phyloP scores from a whole-genome alignment of 129 eudicot genomes.

The Lactuca sativa region DNA sequence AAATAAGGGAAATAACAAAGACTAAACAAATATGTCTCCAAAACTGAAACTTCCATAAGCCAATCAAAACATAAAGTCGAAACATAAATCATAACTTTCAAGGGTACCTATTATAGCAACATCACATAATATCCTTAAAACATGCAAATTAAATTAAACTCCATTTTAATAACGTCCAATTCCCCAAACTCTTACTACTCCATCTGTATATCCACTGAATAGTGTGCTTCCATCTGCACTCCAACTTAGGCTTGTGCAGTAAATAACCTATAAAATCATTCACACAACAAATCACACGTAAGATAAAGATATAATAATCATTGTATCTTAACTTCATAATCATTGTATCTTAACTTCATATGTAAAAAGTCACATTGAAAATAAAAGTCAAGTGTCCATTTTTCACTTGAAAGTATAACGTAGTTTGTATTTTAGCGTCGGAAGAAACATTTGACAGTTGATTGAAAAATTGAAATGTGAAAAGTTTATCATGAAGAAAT shows the following conservation, averaged over 20 bases:
- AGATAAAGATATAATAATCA: too few relatives aligned
- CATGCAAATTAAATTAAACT: neutral
- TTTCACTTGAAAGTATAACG: too few relatives aligned
- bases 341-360: too few relatives aligned
- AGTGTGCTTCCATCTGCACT: conserved; percentile 79
- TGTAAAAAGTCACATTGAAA: too few relatives aligned
- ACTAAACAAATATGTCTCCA: neutral
- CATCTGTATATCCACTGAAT: conserved; percentile 64
- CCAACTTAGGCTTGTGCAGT: conserved; percentile 72
- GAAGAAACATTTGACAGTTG: too few relatives aligned
- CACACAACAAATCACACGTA: conserved; percentile 5
- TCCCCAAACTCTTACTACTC: conserved; percentile 70
- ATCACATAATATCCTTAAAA: neutral
- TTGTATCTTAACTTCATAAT: too few relatives aligned
- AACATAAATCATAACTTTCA: neutral
- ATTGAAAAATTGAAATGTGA: too few relatives aligned
- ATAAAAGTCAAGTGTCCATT: too few relatives aligned
- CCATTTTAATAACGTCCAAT: conserved; percentile 51
- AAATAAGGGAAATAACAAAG: neutral
- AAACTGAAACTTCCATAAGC: neutral
- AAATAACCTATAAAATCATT: conserved; percentile 39
- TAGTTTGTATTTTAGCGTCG: too few relatives aligned
- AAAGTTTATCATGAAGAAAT: too few relatives aligned
- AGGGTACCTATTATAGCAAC: neutral
- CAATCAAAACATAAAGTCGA: neutral